A percentile compares a stretch with the other conserved stretches of the same genome.
Conservation (phyloP, 2,329 filamentous ascomycete genomes). For the Fusarium longipes region DNA sequence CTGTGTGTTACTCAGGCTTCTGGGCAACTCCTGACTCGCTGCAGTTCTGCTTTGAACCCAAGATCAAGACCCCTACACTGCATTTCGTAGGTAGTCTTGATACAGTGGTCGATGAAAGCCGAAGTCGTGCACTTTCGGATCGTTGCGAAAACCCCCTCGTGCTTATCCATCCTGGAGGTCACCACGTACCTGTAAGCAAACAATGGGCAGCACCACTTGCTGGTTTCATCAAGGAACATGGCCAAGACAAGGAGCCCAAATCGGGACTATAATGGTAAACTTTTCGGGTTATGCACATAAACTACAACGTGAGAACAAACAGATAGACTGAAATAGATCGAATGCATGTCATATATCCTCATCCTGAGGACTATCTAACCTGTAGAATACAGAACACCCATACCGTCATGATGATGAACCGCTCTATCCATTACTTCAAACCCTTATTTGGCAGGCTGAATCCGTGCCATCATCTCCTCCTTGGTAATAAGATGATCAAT, state of each 20-base stretch:
- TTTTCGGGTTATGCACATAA: constrained; percentile 19
- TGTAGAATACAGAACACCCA: constrained; percentile 51
- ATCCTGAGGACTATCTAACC: constrained; percentile 49
- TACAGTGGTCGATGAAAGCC: constrained; percentile 84
- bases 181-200: constrained; percentile 86
- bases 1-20: constrained; percentile 82
- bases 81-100: constrained; percentile 88
- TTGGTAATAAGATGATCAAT: constrained; percentile 99
- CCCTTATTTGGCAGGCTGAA: constrained; percentile 71
- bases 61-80: constrained; percentile 79
- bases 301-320: constrained; percentile 37
- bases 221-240: constrained; percentile 70
- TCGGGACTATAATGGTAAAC: constrained; percentile 39
- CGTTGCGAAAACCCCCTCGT: constrained; percentile 66
- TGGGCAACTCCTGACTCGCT: constrained; percentile 71
- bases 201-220: constrained; percentile 82
- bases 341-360: constrained; percentile 49
- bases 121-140: constrained; percentile 75
- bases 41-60: constrained; percentile 74
- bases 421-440: constrained; percentile 47
- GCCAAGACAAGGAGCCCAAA: constrained; percentile 44
- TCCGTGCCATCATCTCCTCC: constrained; percentile 99
- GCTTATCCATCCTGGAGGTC: constrained; percentile 84
- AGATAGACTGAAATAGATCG: constrained; percentile 44
- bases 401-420: constrained; percentile 45